Evolutionary conservation across 352 stramenopile species (phyloP), one percentile per base, ranked within the genome.

Genomic region (Phytophthora hibernalis): DNA sequence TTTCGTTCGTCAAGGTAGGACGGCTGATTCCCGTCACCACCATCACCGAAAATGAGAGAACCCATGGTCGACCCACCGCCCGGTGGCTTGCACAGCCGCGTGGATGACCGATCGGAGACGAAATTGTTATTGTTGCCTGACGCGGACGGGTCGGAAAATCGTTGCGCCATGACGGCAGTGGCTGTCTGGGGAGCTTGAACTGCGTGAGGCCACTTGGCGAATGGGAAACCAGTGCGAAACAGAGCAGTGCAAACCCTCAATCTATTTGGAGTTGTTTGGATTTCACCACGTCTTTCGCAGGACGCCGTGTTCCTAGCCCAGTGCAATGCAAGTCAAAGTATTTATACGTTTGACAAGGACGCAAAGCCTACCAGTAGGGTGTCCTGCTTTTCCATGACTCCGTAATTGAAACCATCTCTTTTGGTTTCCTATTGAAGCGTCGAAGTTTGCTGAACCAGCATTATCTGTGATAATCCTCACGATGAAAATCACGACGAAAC

Each of bases 1-100:
- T 82, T 83, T 54, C 76, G 76, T 31, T 89, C 80, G 49, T 89
- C 80, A 53, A 85, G 69, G 63, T 82, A 87, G 24, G 72, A 83
- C 24, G 45, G 24, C 28, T 76, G 62, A 37, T 76, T 68, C 50
- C 67, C 22, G 18, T 56, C 61, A 11, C 68, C 61, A 21, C 57
- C 43, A 21, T 66, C 71, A 35, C 77, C 77, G 40, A 73, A 88
- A 61, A 88, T 78, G 40, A 88, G 53, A 18, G 79, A 83, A 40
- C 79, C 79, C 45, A 85, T 65, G 28, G 72, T 81, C 8, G 79
- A 88, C 15, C 58, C 51, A 1, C 76, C 77, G 26, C 72, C 82
- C 0, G 82, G 80, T n/a, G 80, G 78, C 20, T 89, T 81, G 53
- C 71, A 56, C 24, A 65, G 61, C 4, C 78, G 77, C 16, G 76